A percentile compares a stretch with the other conserved stretches of the same genome.
Conservation (phyloP, 2,329 filamentous ascomycete species). For the Cladosporium sp. region DNA sequence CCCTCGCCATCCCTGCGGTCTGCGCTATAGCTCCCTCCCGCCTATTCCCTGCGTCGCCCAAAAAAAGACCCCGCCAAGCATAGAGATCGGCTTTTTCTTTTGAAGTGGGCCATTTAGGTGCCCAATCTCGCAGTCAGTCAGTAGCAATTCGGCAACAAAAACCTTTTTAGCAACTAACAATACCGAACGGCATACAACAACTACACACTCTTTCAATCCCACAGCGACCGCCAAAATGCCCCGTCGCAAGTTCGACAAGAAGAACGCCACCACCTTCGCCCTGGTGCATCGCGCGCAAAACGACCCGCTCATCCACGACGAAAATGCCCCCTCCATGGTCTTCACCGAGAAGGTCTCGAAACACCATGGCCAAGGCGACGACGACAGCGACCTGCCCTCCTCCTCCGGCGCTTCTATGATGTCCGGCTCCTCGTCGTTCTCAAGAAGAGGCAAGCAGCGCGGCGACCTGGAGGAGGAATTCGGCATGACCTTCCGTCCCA, state of each 20-base stretch:
- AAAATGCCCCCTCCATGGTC: slow-evolving; percentile 82
- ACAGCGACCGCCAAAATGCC: slow-evolving; percentile 56
- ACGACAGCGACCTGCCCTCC: slow-evolving; percentile 18
- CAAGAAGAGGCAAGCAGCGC: slow-evolving; percentile 42
- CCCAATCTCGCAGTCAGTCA: background rate
- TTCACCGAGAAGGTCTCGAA: slow-evolving; percentile 60
- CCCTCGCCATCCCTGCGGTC: no score
- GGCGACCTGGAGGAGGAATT: slow-evolving; percentile 74
- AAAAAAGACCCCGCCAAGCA: background rate
- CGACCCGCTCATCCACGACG: slow-evolving; percentile 94
- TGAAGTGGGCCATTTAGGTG: background rate
- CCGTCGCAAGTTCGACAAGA: slow-evolving; percentile 82
- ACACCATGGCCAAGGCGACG: slow-evolving; percentile 22
- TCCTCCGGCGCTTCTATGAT: slow-evolving; percentile 33
- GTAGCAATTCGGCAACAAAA: no score
- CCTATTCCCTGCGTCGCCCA: no score
- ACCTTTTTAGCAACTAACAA: no score
- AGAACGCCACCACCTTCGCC: slow-evolving; percentile 85
- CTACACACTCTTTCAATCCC: background rate
- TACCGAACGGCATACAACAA: no score
- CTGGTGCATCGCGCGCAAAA: slow-evolving; percentile 95
- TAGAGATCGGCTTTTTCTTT: background rate
- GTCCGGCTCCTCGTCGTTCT: slow-evolving; percentile 22
- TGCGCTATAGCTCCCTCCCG: no score
- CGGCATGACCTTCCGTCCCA: slow-evolving; percentile 67